Percentiles rank a stretch among this genome's conserved stretches.
These are phyloP conservation scores for Discostella pseudostelligera DNA, from an alignment of 108 stramenopile species.

Conservation along the genomic window DNA sequence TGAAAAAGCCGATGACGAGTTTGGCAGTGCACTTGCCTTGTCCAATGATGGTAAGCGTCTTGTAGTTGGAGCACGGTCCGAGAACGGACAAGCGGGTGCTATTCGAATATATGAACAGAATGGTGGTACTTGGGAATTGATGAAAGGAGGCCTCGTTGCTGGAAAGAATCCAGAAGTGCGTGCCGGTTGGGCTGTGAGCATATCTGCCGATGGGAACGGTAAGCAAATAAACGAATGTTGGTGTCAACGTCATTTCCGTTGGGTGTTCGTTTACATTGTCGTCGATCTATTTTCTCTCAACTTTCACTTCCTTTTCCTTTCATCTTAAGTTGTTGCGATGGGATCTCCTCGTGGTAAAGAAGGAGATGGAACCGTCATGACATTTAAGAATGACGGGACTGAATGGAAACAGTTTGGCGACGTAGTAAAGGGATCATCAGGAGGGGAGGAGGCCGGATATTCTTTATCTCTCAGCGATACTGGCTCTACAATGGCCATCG, in stretches of 20 bases:
- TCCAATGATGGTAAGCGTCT: slow-evolving; percentile 24
- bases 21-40: slow-evolving; percentile 20
- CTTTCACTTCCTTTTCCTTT: neutral
- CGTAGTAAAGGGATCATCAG: neutral
- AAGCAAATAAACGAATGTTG: neutral
- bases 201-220: slow-evolving; percentile 25
- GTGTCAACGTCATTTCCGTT: too few relatives aligned
- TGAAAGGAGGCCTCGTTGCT: slow-evolving; percentile 2
- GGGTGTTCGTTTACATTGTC: neutral
- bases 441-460: slow-evolving; percentile 16
- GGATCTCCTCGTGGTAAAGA: slow-evolving; percentile 18
- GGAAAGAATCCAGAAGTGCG: slow-evolving; percentile 5
- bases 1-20: slow-evolving; percentile 17
- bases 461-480: slow-evolving; percentile 14
- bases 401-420: slow-evolving; percentile 11
- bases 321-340: slow-evolving; percentile 12
- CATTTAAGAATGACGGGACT: slow-evolving; percentile 12
- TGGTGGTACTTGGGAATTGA: slow-evolving; percentile 8
- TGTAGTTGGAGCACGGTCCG: slow-evolving; percentile 30
- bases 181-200: slow-evolving; percentile 14
- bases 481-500: slow-evolving; percentile 13
- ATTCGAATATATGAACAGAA: slow-evolving; percentile 22
- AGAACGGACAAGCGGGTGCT: slow-evolving; percentile 15
- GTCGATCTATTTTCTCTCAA: neutral
- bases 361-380: slow-evolving; percentile 21